These are phyloP conservation scores for Ceratocystis lukuohia DNA, from an alignment of 2,329 filamentous ascomycete species.

Conservation along the genomic window DNA sequence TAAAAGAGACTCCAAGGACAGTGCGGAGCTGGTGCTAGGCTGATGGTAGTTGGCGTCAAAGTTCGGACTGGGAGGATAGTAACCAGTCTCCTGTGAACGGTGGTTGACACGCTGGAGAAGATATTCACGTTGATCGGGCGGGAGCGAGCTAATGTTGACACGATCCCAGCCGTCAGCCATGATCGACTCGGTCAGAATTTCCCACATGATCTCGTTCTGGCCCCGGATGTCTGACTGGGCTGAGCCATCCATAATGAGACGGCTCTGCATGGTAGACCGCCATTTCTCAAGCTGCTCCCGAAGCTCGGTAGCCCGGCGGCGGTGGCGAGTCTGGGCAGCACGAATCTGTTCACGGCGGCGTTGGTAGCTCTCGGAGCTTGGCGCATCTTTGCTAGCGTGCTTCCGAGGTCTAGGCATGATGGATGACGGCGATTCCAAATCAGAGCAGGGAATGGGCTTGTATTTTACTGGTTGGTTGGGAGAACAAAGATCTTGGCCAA, in stretches of 20 bases:
- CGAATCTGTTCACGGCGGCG: conserved; percentile 39
- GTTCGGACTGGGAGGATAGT: conserved; percentile 17
- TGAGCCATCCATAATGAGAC: conserved; percentile 32
- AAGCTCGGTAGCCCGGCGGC: conserved; percentile 43
- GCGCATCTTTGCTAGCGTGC: conserved; percentile 25
- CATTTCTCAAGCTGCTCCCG: conserved; percentile 41
- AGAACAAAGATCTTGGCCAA: background rate
- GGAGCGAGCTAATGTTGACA: conserved; percentile 12
- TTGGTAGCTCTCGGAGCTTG: background rate
- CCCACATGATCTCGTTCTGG: conserved; percentile 34
- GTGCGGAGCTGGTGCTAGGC: conserved; percentile 20
- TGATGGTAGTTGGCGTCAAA: background rate
- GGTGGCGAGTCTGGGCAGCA: conserved; percentile 41
- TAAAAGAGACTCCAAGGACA: conserved; percentile 27
- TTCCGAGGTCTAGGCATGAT: conserved; percentile 2
- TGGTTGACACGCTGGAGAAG: conserved; percentile 13
- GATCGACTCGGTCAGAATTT: conserved; percentile 25
- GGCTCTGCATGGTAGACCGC: conserved; percentile 34
- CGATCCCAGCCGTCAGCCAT: conserved; percentile 20
- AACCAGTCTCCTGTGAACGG: conserved; percentile 20
- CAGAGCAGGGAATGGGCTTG: background rate
- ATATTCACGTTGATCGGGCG: conserved; percentile 13
- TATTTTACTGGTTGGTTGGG: background rate
- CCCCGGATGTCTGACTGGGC: conserved; percentile 28
- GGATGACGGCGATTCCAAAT: background rate